Base-by-base conservation (phyloP, 768 basidiomycete genomes). In the Calocera cornea region DNA sequence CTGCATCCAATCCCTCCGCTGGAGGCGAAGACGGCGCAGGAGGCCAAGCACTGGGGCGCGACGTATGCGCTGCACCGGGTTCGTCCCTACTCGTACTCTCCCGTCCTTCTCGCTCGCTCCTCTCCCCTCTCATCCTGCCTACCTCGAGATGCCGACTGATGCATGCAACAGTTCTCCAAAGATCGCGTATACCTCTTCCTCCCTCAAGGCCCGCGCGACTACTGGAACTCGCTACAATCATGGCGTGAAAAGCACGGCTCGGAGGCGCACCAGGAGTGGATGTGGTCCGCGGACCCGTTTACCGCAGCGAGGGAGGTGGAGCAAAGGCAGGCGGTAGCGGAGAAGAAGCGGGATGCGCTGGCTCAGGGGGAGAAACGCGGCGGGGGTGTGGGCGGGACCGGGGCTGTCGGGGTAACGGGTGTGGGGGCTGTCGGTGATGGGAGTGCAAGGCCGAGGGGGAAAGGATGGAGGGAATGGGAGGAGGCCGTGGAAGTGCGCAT, bases 41-140 rank as follows among this genome's bases (percentile, higher is more conserved):
- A 95, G 77, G 92, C 93, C 33, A 88, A 87, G 66, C 94, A 97
- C 74, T 94, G 90, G 87, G 92, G 87, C 41, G 92, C 92, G 17
- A 88, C 87, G 1, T 92, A 90, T 72, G 89, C 90, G 41, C 77
- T 95, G 65, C 90, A 93, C 76, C 86, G 92, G 72, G 92, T 94
- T 77, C 78, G 76, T 72, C 64, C 34, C 54, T 33, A 27, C 54
- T 14, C 54, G 14, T 60, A 11, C n/a, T n/a, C n/a, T n/a, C n/a
- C n/a, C n/a, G n/a, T n/a, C n/a, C n/a, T n/a, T n/a, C n/a, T n/a
- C n/a, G n/a, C n/a, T n/a, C n/a, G n/a, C n/a, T n/a, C n/a, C n/a
- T n/a, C n/a, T n/a, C n/a, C n/a, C n/a, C n/a, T n/a, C n/a, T n/a
- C n/a, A n/a, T n/a, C n/a, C n/a, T n/a, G n/a, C n/a, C n/a, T n/a